phyloP scores from a whole-genome alignment of 202 grass and related monocot species.

The Cymbopogon flexuosus region DNA sequence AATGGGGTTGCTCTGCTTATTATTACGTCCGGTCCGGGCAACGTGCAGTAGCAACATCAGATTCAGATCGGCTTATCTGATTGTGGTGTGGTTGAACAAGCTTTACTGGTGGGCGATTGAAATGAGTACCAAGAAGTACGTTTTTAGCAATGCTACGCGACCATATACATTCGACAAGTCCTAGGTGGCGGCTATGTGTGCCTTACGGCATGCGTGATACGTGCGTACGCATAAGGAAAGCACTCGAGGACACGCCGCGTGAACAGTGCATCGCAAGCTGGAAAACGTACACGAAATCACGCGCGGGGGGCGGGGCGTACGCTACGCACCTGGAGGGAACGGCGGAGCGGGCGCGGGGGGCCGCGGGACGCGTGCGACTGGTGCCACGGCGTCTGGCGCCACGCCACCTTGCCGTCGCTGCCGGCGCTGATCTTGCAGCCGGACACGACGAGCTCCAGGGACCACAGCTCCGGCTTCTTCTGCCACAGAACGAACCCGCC shows the following conservation, averaged over 20 bases:
- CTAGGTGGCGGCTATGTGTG: not conserved
- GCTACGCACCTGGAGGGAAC: slow-evolving; percentile 77
- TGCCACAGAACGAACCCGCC: slow-evolving; percentile 99
- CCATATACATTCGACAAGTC: not conserved
- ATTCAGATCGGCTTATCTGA: not conserved
- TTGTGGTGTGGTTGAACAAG: not conserved
- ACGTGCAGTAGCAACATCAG: not conserved
- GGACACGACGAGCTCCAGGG: slow-evolving; percentile 87
- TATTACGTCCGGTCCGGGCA: not conserved
- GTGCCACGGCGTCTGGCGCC: slow-evolving; percentile 98
- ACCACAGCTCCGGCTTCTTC: slow-evolving; percentile 97
- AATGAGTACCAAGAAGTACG: not conserved
- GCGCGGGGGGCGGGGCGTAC: not conserved
- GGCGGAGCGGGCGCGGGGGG: slow-evolving; percentile 83
- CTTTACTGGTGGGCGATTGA: not conserved
- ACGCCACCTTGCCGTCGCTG: slow-evolving; percentile 91
- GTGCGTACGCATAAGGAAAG: not conserved
- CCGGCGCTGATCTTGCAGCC: slow-evolving; percentile 99
- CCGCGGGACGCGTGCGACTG: slow-evolving; percentile 95
- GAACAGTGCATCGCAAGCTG: not conserved
- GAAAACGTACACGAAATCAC: slow-evolving; percentile 16
- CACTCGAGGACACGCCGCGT: not conserved
- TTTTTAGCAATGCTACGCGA: not conserved
- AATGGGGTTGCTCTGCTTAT: not conserved
- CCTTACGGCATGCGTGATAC: not conserved